Conservation (phyloP, 352 stramenopile species). For the Pseudoperonospora humuli region DNA sequence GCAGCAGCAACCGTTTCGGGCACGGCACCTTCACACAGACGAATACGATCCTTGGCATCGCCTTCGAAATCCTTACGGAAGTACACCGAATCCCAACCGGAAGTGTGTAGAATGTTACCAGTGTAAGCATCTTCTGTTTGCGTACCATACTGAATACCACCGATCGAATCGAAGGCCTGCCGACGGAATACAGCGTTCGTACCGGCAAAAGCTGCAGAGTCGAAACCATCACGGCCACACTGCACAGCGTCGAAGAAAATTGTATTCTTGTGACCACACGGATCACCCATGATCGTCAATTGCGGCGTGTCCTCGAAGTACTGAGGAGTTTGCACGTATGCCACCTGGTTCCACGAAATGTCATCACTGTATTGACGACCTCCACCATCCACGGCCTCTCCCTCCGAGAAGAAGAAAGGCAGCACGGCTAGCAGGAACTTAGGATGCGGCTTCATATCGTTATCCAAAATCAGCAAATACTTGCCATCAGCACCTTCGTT, state of each 20-base stretch:
- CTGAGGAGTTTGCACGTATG: slow-evolving; percentile 86
- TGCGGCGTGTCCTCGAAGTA: slow-evolving; percentile 87
- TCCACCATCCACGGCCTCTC: slow-evolving; percentile 73
- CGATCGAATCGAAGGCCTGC: slow-evolving; percentile 83
- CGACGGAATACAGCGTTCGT: slow-evolving; percentile 87
- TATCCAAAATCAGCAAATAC: slow-evolving; percentile 89
- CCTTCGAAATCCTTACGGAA: slow-evolving; percentile 88
- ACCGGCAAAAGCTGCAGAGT: slow-evolving; percentile 82
- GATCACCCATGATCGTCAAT: slow-evolving; percentile 79
- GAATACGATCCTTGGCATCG: slow-evolving; percentile 79
- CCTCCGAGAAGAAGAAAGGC: slow-evolving; percentile 87
- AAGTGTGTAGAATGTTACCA: slow-evolving; percentile 77
- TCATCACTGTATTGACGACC: slow-evolving; percentile 84
- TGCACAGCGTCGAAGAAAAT: slow-evolving; percentile 89
- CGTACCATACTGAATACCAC: slow-evolving; percentile 85
- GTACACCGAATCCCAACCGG: slow-evolving; percentile 83
- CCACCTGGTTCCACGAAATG: slow-evolving; percentile 86
- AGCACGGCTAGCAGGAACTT: slow-evolving; percentile 84
- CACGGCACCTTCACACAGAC: slow-evolving; percentile 73
- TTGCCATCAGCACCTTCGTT: slow-evolving; percentile 86
- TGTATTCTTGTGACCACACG: slow-evolving; percentile 85
- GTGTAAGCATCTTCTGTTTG: slow-evolving; percentile 89
- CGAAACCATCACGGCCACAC: slow-evolving; percentile 82
- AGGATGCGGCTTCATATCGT: slow-evolving; percentile 88
- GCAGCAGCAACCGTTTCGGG: slow-evolving; percentile 79